Percentiles rank a stretch among this genome's conserved stretches.
Evolutionary conservation across 306 rosid species (phyloP).

Genomic region (Trichosanthes truncata): DNA sequence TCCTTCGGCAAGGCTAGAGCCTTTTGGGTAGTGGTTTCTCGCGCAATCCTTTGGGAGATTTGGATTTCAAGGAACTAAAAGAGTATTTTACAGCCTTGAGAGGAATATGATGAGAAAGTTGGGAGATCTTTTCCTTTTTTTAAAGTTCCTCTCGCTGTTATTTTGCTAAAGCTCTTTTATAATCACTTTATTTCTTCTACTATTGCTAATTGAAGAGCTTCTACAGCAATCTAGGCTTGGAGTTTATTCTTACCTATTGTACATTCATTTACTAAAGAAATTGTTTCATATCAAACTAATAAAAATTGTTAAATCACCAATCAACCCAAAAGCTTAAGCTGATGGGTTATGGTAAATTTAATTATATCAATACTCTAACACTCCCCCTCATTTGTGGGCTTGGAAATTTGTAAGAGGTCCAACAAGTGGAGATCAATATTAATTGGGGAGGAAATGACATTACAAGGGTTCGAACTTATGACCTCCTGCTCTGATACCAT

Average conservation of each 20-base stretch:
- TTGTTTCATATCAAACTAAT: not conserved
- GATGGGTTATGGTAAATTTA: no score
- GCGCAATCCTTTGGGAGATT: not conserved
- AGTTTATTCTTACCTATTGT: not conserved
- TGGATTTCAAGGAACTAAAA: not conserved
- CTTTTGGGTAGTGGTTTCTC: not conserved
- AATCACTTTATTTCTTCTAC: not conserved
- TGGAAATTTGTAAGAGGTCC: no score
- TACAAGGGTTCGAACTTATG: no score
- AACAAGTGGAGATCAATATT: no score
- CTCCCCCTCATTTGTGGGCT: no score
- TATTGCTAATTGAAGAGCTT: not conserved
- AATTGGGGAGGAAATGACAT: no score
- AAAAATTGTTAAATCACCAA: no score
- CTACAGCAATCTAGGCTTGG: not conserved
- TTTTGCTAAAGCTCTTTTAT: not conserved
- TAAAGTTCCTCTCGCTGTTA: not conserved
- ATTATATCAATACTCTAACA: no score
- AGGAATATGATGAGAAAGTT: not conserved
- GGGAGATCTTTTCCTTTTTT: not conserved
- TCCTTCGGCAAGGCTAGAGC: not conserved
- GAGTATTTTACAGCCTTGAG: not conserved
- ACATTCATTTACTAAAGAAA: not conserved
- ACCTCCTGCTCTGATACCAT: no score
- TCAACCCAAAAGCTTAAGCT: no score